phyloP scores from a whole-genome alignment of 495 filamentous ascomycete species.

The Elasticomyces elasticus region DNA sequence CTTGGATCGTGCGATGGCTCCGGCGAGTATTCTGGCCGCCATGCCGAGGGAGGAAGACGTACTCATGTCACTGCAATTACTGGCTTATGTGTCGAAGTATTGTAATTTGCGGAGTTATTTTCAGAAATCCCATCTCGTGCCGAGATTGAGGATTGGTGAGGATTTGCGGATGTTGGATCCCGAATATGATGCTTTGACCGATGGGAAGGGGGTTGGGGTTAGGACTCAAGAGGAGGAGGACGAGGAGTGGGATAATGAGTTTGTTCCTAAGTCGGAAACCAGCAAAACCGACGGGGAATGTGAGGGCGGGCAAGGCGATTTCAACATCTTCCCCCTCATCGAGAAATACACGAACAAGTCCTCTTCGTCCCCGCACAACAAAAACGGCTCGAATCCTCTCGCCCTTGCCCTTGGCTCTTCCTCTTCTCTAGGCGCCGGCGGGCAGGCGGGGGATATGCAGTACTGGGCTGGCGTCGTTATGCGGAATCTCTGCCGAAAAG shows the following conservation, averaged over 20 bases:
- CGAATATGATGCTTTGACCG: slow-evolving; percentile 37
- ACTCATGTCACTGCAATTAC: slow-evolving; percentile 91
- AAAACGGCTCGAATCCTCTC: too few species aligned
- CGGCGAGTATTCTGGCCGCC: slow-evolving; percentile 50
- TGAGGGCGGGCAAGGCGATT: slow-evolving; percentile 11
- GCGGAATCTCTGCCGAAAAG: slow-evolving; percentile 96
- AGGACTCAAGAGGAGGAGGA: slow-evolving; percentile 52
- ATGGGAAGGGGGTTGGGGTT: too few species aligned
- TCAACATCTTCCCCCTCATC: slow-evolving; percentile 92
- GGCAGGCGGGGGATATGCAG: slow-evolving; percentile 66
- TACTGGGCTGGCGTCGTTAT: slow-evolving; percentile 99
- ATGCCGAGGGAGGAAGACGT: slow-evolving; percentile 97
- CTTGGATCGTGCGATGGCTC: slow-evolving; percentile 18
- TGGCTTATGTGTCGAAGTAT: slow-evolving; percentile 97
- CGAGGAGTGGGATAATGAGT: slow-evolving; percentile 91
- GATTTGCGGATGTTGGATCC: slow-evolving; percentile 73
- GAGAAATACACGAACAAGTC: slow-evolving; percentile 89
- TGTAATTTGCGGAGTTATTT: slow-evolving; percentile 93
- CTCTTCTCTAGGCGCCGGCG: not conserved
- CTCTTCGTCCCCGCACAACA: slow-evolving; percentile 51
- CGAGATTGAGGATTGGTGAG: slow-evolving; percentile 76
- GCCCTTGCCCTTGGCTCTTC: not conserved
- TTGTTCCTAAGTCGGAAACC: slow-evolving; percentile 31
- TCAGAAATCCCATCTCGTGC: slow-evolving; percentile 87
- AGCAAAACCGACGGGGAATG: too few species aligned